phyloP scores from a whole-genome alignment of 495 filamentous ascomycete genomes.

The Neurospora sp. region DNA sequence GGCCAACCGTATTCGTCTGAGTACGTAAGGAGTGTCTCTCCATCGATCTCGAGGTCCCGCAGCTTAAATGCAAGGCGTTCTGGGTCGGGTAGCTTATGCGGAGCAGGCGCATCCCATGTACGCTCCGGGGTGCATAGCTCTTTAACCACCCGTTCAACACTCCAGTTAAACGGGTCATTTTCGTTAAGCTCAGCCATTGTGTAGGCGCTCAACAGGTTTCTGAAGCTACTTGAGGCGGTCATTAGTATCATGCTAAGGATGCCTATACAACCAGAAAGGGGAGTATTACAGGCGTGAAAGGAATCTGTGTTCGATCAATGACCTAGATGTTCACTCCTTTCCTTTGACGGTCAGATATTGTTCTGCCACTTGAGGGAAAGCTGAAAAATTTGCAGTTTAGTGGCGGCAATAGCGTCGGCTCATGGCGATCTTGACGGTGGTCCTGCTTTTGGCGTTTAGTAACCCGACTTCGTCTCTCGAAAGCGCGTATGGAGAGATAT shows the following conservation, averaged over 20 bases:
- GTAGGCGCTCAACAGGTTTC: not conserved
- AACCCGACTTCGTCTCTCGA: not conserved
- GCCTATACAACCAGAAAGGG: not conserved
- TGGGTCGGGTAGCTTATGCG: conserved; percentile 38
- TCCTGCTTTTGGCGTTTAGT: not conserved
- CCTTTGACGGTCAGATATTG: not conserved
- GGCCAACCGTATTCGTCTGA: conserved; percentile 12
- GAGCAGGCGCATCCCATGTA: conserved; percentile 30
- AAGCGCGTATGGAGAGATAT: not conserved
- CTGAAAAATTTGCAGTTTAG: not conserved
- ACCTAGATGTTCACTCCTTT: not conserved
- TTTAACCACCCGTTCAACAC: conserved; percentile 50
- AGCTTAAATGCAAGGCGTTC: conserved; percentile 41
- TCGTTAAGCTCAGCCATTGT: conserved; percentile 15
- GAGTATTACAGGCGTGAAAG: not conserved
- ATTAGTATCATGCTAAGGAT: not conserved
- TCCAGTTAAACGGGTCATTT: conserved; percentile 59
- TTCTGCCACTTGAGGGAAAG: not conserved
- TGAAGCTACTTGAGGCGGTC: not conserved
- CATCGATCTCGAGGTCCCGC: conserved; percentile 49
- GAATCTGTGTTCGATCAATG: not conserved
- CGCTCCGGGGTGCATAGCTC: conserved; percentile 49
- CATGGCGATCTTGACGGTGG: not conserved
- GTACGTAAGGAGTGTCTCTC: conserved; percentile 47
- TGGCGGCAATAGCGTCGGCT: not conserved